A percentile compares a stretch with the other conserved stretches of the same genome.
Conservation (phyloP, 2,329 filamentous ascomycete genomes). For the Lasiodiplodia sp. region DNA sequence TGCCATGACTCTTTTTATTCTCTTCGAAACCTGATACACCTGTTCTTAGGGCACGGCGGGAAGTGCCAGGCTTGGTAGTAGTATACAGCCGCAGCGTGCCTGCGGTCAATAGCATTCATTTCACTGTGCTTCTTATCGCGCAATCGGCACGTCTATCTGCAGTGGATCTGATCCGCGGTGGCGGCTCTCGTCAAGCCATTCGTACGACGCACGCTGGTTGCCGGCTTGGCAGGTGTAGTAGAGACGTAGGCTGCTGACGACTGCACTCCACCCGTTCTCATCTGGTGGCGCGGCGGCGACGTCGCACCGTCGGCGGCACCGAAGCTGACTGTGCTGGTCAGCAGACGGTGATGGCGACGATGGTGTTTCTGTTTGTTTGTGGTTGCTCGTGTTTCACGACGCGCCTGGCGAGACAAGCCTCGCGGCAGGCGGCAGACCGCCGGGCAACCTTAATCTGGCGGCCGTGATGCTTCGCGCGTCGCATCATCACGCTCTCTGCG, state of each 20-base stretch:
- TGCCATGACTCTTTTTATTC: constrained; percentile 25
- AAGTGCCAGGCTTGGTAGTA: constrained; percentile 20
- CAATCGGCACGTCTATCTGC: constrained; percentile 18
- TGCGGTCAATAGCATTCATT: constrained; percentile 15
- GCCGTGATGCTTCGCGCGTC: constrained; percentile 14
- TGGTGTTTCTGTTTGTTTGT: not conserved
- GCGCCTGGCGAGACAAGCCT: constrained; percentile 11
- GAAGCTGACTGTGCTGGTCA: not conserved
- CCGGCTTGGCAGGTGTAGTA: not conserved
- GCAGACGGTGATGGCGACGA: not conserved
- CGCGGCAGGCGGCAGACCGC: not conserved
- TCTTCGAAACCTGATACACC: constrained; percentile 5
- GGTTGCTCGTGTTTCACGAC: constrained; percentile 9
- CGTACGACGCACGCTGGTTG: constrained; percentile 1
- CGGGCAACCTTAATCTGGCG: constrained; percentile 7
- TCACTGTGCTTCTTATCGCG: not conserved
- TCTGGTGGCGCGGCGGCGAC: not conserved
- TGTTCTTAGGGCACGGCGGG: constrained; percentile 7
- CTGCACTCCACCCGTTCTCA: constrained; percentile 2
- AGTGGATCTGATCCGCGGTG: not conserved
- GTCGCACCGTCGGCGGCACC: not conserved
- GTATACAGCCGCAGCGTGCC: constrained; percentile 8
- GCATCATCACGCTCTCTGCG: not conserved
- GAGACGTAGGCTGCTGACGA: constrained; percentile 25
- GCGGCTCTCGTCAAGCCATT: not conserved